phyloP scores from a whole-genome alignment of 1,284 basidiomycete species.

The Chalciporus sp. region DNA sequence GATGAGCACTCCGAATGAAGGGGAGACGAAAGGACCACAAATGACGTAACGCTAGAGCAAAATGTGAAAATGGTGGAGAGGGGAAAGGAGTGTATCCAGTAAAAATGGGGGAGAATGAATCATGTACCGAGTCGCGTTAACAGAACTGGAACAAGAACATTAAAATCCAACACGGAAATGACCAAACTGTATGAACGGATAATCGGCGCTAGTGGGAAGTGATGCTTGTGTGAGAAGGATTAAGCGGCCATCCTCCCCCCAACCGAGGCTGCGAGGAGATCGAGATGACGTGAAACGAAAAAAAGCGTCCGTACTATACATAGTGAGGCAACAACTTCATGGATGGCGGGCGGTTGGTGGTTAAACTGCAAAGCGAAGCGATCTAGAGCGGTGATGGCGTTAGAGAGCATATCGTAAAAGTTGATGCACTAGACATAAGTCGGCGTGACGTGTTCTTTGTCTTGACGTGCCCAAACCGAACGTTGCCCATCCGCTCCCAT shows the following conservation, averaged over 20 bases:
- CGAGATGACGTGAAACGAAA: constrained; percentile 53
- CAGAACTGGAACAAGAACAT: constrained; percentile 26
- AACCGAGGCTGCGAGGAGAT: constrained; percentile 22
- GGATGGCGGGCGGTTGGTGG: constrained; percentile 24
- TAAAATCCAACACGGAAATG: constrained; percentile 25
- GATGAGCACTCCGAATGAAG: constrained; percentile 41
- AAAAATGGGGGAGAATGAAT: constrained; percentile 23
- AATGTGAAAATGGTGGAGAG: constrained; percentile 31
- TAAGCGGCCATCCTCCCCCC: constrained; percentile 35
- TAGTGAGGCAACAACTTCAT: constrained; percentile 39
- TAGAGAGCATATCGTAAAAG: constrained; percentile 8
- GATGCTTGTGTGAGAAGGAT: constrained; percentile 24
- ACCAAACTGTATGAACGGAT: constrained; percentile 35
- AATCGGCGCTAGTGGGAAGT: constrained; percentile 35
- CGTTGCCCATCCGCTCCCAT: constrained; percentile 19
- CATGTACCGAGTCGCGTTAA: constrained; percentile 26
- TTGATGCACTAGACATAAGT: constrained; percentile 23
- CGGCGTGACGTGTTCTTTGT: constrained; percentile 29
- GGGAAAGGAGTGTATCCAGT: constrained; percentile 24
- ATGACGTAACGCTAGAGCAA: constrained; percentile 29
- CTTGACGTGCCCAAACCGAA: constrained; percentile 49
- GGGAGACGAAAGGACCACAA: constrained; percentile 68
- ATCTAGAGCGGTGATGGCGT: constrained; percentile 21
- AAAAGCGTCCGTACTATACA: constrained; percentile 66
- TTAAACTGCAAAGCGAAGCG: constrained; percentile 26